A percentile compares a stretch with the other conserved stretches of the same genome.
phyloP scores from a whole-genome alignment of 1,284 basidiomycete species.

The Spongispora temasekensis region DNA sequence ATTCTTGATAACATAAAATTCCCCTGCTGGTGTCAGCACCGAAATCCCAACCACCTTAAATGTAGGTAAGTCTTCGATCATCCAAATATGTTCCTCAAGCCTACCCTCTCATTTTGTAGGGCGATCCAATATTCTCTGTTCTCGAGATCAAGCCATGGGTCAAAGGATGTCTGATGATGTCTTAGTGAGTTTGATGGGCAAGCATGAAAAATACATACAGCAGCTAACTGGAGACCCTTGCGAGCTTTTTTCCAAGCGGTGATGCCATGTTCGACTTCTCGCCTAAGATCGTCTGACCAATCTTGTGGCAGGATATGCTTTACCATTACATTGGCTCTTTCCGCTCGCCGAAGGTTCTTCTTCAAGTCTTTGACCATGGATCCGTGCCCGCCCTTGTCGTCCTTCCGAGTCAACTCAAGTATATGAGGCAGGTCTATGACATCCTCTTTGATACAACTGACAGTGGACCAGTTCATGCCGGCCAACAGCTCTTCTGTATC shows the following conservation, averaged over 20 bases:
- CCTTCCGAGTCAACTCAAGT: conserved; percentile 39
- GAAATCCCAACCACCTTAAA: conserved; percentile 42
- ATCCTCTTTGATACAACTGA: conserved; percentile 48
- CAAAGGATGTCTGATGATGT: conserved; percentile 37
- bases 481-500: conserved; percentile 41
- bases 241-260: conserved; percentile 40
- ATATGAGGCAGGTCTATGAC: conserved; percentile 43
- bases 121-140: conserved; percentile 49
- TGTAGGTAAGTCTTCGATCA: neutral
- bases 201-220: conserved; percentile 25
- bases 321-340: conserved; percentile 40
- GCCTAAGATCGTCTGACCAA: conserved; percentile 39
- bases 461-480: conserved; percentile 39
- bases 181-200: neutral
- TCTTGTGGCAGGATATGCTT: conserved; percentile 32
- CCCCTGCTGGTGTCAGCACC: conserved; percentile 43
- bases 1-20: conserved; percentile 49
- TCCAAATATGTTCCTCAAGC: neutral
- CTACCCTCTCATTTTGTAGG: conserved; percentile 26
- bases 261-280: conserved; percentile 42
- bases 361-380: conserved; percentile 46
- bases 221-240: conserved; percentile 44
- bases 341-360: conserved; percentile 46
- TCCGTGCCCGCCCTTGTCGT: conserved; percentile 35
- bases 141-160: conserved; percentile 46